Conservation (phyloP, 75 land plant genomes). For the Adiantum capillusveneris region DNA sequence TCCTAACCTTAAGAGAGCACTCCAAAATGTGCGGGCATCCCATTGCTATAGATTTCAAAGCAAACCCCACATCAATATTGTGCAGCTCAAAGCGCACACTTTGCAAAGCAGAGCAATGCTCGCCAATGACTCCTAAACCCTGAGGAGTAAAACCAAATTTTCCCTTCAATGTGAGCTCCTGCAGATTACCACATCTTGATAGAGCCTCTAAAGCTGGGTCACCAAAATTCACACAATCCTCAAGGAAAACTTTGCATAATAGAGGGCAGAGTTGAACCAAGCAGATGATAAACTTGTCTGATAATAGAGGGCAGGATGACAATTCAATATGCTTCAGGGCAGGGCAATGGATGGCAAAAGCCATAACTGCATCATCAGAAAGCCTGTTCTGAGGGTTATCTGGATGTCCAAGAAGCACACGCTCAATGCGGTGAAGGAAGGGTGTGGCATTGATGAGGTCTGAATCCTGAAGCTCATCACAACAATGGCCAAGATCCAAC, state of each 20-base stretch:
- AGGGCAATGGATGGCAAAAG: conserved; percentile 12
- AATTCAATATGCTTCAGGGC: conserved; percentile 19
- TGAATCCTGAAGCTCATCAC: conserved; percentile 15
- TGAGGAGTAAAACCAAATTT: conserved; percentile 19
- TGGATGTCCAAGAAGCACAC: conserved; percentile 10
- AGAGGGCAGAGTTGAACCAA: conserved; percentile 10
- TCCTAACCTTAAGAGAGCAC: conserved; percentile 19
- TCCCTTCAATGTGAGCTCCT: conserved; percentile 29
- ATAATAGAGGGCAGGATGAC: conserved; percentile 14
- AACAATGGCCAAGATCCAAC: conserved; percentile 19
- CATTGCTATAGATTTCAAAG: conserved; percentile 15
- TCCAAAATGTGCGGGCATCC: conserved; percentile 16
- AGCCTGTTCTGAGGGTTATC: conserved; percentile 20
- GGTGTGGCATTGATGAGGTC: conserved; percentile 15
- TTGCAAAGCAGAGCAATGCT: conserved; percentile 16
- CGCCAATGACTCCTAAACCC: conserved; percentile 22
- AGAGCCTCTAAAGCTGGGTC: conserved; percentile 23
- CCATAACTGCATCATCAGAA: conserved; percentile 22
- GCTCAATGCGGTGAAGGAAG: conserved; percentile 3
- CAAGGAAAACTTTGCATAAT: conserved; percentile 8
- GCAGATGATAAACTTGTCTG: conserved; percentile 14
- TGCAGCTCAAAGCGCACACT: conserved; percentile 18
- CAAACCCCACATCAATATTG: conserved; percentile 17
- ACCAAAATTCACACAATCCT: conserved; percentile 17
- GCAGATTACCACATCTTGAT: conserved; percentile 9